Conservation (phyloP, 192 early-diverging fungal species). For the Thamnidium elegans region DNA sequence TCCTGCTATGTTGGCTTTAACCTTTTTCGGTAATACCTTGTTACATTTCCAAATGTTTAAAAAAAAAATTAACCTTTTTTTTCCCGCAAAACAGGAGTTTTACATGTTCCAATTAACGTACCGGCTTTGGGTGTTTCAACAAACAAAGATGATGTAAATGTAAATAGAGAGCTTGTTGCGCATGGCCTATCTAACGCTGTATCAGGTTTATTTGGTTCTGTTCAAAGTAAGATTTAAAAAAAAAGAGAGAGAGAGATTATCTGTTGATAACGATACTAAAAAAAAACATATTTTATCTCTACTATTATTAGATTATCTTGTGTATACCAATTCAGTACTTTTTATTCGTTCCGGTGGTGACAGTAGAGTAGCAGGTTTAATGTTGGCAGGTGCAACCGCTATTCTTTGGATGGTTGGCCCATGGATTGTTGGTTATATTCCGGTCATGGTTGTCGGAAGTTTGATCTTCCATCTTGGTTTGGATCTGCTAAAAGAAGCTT, state of each 20-base stretch:
- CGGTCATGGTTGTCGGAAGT: constrained; percentile 90
- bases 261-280: neutral
- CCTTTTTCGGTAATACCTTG: constrained; percentile 72
- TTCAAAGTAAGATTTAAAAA: constrained; percentile 58
- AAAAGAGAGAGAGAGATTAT: neutral
- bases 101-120: constrained; percentile 98
- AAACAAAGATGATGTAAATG: constrained; percentile 80
- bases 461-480: constrained; percentile 96
- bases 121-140: constrained; percentile 93
- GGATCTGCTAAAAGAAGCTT: constrained; percentile 88
- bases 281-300: neutral
- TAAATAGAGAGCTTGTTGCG: constrained; percentile 87
- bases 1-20: constrained; percentile 89
- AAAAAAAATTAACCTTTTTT: neutral
- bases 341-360: constrained; percentile 92
- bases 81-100: constrained; percentile 52
- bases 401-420: constrained; percentile 81
- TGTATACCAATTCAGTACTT: constrained; percentile 89
- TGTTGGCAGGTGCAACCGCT: constrained; percentile 75
- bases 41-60: neutral
- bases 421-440: constrained; percentile 87
- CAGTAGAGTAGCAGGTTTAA: constrained; percentile 78
- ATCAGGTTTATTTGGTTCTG: constrained; percentile 73
- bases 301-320: constrained; percentile 69
- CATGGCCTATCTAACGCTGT: constrained; percentile 89